Base-by-base conservation (phyloP, 768 basidiomycete genomes). In the Tephrocybe sp. region DNA sequence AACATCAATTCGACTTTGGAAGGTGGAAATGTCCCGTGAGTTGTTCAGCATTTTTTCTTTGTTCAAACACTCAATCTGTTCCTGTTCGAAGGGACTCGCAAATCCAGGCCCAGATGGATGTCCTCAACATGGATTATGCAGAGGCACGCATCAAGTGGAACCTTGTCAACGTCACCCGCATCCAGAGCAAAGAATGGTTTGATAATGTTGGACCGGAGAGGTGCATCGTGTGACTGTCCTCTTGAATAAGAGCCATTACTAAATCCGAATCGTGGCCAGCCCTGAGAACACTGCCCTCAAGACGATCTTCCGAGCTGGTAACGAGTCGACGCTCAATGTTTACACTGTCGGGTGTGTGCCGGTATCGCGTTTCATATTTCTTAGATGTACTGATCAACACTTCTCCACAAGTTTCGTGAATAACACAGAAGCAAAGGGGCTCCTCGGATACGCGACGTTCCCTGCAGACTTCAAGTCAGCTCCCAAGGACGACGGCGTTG, bases 371-470 rank as follows among this genome's bases (percentile, higher is more conserved):
- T 18, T 2, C 4, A 15, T 9, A 6, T 7, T n/a, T 19, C 25
- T 25, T 33, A 9, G 29, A n/a, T 12, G 18, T 23, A 16, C 23
- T 45, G 16, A 38, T 19, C n/a, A n/a, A n/a, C n/a, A n/a, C n/a
- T 21, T 6, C 5, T 19, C 12, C 3, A 38, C 4, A 18, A 57
- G 57, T 2, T 57, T 57, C 36, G 45, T 53, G 12, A 50, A 45
- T 3, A 51, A 46, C 34, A 59, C 61, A 3, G 56, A 58, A 15
- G 63, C 61, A 22, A 53, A 63, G 21, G 69, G 71, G 15, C 65
- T 75, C n/a, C 69, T 79, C 11, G 77, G 78, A 4, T 79, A 78
- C 56, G 60, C 75, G 8, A 76, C 77, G 9, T 74, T 79, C 57
- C 79, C 79, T 5, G 64, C 58, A 3, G 59, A 63, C 49, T 79